Evolutionary conservation across 164 flowering plant genomes (phyloP).

Genomic region (Macadamia integrifolia): DNA sequence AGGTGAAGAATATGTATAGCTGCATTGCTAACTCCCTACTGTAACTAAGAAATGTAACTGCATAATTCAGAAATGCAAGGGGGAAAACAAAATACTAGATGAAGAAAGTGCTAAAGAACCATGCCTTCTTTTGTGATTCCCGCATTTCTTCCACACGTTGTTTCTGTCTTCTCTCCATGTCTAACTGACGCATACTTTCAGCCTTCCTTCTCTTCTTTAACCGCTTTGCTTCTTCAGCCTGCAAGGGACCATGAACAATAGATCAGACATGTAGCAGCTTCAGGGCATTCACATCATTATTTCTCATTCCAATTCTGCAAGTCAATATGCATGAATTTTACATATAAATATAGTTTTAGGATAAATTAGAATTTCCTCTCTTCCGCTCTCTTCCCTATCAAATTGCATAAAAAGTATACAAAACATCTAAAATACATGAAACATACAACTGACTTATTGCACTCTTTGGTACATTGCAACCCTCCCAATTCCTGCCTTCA

Average conservation of each 20-base stretch:
- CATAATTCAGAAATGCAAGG: slow-evolving; percentile 40
- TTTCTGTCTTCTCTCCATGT: slow-evolving; percentile 82
- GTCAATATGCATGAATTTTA: slow-evolving; percentile 68
- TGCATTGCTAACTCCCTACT: too few species aligned
- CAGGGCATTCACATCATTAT: slow-evolving; percentile 14
- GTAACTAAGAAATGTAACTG: slow-evolving; percentile 6
- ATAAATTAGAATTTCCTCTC: slow-evolving; percentile 49
- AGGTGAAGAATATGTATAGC: background rate
- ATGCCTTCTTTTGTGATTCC: slow-evolving; percentile 70
- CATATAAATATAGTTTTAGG: slow-evolving; percentile 19
- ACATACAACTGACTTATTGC: too few species aligned
- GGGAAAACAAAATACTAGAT: slow-evolving; percentile 4
- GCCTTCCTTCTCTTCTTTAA: slow-evolving; percentile 60
- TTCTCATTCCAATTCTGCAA: slow-evolving; percentile 60
- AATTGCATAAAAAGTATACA: too few species aligned
- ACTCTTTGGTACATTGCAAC: too few species aligned
- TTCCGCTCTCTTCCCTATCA: slow-evolving; percentile 24
- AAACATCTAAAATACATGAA: too few species aligned
- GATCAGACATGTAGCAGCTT: slow-evolving; percentile 1
- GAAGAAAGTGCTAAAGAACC: slow-evolving; percentile 47
- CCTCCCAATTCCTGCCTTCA: too few species aligned
- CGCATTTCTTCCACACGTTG: slow-evolving; percentile 82
- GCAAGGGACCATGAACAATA: slow-evolving; percentile 8
- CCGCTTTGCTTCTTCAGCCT: slow-evolving; percentile 87
- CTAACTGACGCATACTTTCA: slow-evolving; percentile 58